These are phyloP conservation scores for Microascus cirrosus DNA, from an alignment of 2,329 filamentous ascomycete species.

Conservation along the genomic window DNA sequence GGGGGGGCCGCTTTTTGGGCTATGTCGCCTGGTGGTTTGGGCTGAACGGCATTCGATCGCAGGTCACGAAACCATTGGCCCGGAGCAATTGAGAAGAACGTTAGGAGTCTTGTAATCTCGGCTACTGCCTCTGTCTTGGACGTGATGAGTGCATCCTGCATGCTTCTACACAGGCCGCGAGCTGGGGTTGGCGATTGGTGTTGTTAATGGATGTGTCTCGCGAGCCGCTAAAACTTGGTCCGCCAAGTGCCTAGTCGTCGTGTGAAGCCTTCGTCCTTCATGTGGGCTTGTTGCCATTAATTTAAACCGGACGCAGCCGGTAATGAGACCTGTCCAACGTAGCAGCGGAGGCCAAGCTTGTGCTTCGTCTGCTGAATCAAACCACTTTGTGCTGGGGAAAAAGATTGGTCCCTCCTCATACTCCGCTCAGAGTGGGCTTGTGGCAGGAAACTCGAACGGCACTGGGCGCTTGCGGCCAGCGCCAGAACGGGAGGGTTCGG, in stretches of 20 bases:
- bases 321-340: neutral
- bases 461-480: neutral
- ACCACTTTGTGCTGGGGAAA: neutral
- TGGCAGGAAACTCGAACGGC: neutral
- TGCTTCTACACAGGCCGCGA: neutral
- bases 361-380: neutral
- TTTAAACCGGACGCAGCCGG: neutral
- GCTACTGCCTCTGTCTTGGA: neutral
- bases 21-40: neutral
- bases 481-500: neutral
- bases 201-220: neutral
- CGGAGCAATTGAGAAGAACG: neutral
- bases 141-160: neutral
- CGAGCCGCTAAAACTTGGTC: neutral
- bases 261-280: neutral
- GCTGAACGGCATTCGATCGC: neutral
- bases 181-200: neutral
- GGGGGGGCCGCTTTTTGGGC: neutral
- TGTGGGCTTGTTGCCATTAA: neutral
- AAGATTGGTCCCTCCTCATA: neutral
- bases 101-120: neutral
- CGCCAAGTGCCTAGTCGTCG: neutral
- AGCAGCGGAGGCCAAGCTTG: neutral
- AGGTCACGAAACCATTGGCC: neutral
- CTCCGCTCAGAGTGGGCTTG: neutral